Evolutionary conservation across 2,329 filamentous ascomycete genomes (phyloP), one percentile per base, ranked within the genome.

Genomic region (Alternaria brassicae): DNA sequence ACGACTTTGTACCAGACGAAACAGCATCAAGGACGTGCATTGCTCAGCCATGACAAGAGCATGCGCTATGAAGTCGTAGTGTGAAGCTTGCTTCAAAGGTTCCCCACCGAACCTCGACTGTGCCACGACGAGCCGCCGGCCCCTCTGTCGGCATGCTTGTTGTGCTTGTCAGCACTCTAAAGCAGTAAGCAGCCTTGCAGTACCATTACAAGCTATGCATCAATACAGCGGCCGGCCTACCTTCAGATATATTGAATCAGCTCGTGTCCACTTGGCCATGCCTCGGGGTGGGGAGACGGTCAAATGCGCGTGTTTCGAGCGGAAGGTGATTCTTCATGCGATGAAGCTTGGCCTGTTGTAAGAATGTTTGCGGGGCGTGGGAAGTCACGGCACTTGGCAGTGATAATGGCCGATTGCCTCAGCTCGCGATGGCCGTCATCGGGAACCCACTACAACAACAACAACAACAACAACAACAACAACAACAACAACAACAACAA

Each of bases 281-380:
- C 48, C 54, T 21, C 52, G 47, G 37, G 50, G 63, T 65, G 62
- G 67, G 58, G 56, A 65, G 63, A 61, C 37, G 47, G 42, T 62
- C 54, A 53, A 61, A 57, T 66, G 67, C 67, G 61, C 57, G 61
- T 68, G 71, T 68, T 71, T 70, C 62, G 65, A 67, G 53, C 48
- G 64, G 57, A 58, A 67, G 53, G 60, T 57, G 64, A 63, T 57
- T 17, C 36, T 68, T 67, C 56, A 76, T 76, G 72, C 71, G 52
- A 45, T 36, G 10, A 56, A 48, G 55, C 65, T 68, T 71, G 63
- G 68, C 64, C 48, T 58, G 68, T 69, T 60, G 53, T 66, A 70
- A 61, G 47, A 48, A 59, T 63, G 67, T 72, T 72, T 73, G 58
- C 63, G 51, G 53, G 53, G 28, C 28, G 23, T n/a, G 40, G 40